These are phyloP conservation scores for Penicillium occitanis DNA, from an alignment of 2,329 filamentous ascomycete species.

Conservation along the genomic window DNA sequence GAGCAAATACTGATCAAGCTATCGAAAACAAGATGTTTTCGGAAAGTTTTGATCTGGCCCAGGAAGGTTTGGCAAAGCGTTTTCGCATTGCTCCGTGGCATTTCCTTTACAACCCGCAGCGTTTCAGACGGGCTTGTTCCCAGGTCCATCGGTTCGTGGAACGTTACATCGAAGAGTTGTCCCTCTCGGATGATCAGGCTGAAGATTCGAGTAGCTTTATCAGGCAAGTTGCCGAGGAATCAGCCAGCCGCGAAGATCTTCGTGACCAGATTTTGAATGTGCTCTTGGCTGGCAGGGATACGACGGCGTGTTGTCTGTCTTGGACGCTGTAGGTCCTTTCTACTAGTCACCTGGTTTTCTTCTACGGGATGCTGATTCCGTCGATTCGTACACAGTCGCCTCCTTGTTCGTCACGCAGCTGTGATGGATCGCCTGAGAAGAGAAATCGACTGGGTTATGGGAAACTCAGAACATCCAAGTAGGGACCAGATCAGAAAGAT, in stretches of 20 bases:
- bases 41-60: slow-evolving; percentile 27
- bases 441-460: slow-evolving; percentile 25
- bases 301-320: slow-evolving; percentile 32
- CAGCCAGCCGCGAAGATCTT: slow-evolving; percentile 28
- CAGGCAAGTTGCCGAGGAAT: slow-evolving; percentile 18
- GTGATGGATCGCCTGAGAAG: slow-evolving; percentile 23
- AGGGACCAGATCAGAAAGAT: slow-evolving; percentile 38
- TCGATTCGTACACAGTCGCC: slow-evolving; percentile 18
- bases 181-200: slow-evolving; percentile 1
- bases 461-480: slow-evolving; percentile 19
- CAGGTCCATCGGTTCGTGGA: slow-evolving; percentile 5
- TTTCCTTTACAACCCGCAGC: slow-evolving; percentile 31
- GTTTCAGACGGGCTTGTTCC: slow-evolving; percentile 27
- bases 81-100: slow-evolving; percentile 34
- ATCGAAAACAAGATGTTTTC: slow-evolving; percentile 23
- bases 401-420: slow-evolving; percentile 27
- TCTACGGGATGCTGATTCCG: neutral
- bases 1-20: neutral
- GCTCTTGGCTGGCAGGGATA: slow-evolving; percentile 33
- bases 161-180: neutral
- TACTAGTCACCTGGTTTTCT: neutral
- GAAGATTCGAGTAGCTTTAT: no score
- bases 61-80: slow-evolving; percentile 28
- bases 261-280: slow-evolving; percentile 34
- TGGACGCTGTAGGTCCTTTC: slow-evolving; percentile 31